Evolutionary conservation across 2,329 filamentous ascomycete genomes (phyloP).

Genomic region (Truncatella angustata): DNA sequence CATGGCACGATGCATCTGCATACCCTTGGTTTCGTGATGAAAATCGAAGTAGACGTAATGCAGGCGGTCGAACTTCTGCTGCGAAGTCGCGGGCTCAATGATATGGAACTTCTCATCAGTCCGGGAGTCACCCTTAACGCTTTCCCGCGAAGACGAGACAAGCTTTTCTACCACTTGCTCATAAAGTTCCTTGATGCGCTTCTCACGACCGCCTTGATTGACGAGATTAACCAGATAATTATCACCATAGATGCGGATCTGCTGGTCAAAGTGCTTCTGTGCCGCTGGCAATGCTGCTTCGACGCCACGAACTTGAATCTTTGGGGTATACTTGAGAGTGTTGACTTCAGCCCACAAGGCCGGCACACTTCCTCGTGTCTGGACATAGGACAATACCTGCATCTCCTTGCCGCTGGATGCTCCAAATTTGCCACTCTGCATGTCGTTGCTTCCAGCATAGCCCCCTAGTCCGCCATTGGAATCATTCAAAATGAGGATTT

Average conservation of each 20-base stretch:
- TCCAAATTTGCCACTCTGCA: constrained; percentile 69
- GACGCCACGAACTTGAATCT: constrained; percentile 80
- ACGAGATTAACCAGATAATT: constrained; percentile 97
- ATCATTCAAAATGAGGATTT: constrained; percentile 88
- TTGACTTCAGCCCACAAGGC: constrained; percentile 97
- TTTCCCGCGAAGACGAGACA: constrained; percentile 66
- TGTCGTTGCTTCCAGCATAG: constrained; percentile 73
- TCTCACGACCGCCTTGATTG: constrained; percentile 91
- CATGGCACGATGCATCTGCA: constrained; percentile 89
- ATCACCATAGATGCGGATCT: constrained; percentile 90
- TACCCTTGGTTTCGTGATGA: constrained; percentile 93
- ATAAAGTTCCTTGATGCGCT: constrained; percentile 87
- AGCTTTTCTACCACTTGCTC: constrained; percentile 83
- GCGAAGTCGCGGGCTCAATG: constrained; percentile 61
- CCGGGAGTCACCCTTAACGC: constrained; percentile 60
- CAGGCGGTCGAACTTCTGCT: constrained; percentile 71
- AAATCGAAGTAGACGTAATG: constrained; percentile 99
- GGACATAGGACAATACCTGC: constrained; percentile 91
- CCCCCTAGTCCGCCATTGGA: constrained; percentile 70
- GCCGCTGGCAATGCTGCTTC: constrained; percentile 79
- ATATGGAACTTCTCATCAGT: constrained; percentile 79
- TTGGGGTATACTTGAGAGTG: constrained; percentile 86
- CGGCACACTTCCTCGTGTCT: constrained; percentile 93
- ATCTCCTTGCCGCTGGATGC: constrained; percentile 66
- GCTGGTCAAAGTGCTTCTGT: constrained; percentile 85